Evolutionary conservation across 495 filamentous ascomycete genomes (phyloP), one percentile per base, ranked within the genome.

Genomic region (Aspergillus homomorphus): DNA sequence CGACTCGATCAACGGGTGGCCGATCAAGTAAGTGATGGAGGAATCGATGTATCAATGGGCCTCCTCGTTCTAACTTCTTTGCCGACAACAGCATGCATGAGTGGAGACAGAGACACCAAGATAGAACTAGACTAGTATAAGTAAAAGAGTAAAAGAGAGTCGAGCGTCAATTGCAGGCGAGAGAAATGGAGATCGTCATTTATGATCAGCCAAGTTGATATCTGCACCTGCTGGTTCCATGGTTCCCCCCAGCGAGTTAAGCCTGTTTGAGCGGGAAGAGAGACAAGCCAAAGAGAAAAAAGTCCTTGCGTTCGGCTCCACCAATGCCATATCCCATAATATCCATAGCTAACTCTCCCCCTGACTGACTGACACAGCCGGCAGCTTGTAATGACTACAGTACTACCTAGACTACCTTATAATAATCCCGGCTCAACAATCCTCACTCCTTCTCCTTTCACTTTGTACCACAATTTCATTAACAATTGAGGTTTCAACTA

Each of bases 181-280:
- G 45, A n/a, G n/a, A n/a, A n/a, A 14, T 28, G 48, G 48, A 51
- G 48, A 51, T 51, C 48, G 48, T 51, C 48, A 51, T 51, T 51
- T 46, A 51, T 9, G 23, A 30, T 51, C 24, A 28, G 43, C n/a
- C 43, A 20, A 46, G 22, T 23, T 46, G 22, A 46, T 22, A 46
- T 45, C 43, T 45, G 43, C 43, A 46, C 45, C 45, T 48, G 18
- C 45, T 38, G 33, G 45, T 48, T 23, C 45, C 45, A 51, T 51
- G 48, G 48, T 28, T 28, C 48, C 24, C 48, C 48, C 48, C 48
- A 19, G 22, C 45, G 22, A 12, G 4, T 38, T 38, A 38, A 38
- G 33, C 45, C 45, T 20, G 12, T 15, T 22, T 23, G 0, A 23
- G 33, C 6, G 6, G 20, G 19, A 22, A n/a, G n/a, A n/a, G n/a